These are phyloP conservation scores for Chamaenerion angustifolium DNA, from an alignment of 345 rosid species.

Conservation along the genomic window DNA sequence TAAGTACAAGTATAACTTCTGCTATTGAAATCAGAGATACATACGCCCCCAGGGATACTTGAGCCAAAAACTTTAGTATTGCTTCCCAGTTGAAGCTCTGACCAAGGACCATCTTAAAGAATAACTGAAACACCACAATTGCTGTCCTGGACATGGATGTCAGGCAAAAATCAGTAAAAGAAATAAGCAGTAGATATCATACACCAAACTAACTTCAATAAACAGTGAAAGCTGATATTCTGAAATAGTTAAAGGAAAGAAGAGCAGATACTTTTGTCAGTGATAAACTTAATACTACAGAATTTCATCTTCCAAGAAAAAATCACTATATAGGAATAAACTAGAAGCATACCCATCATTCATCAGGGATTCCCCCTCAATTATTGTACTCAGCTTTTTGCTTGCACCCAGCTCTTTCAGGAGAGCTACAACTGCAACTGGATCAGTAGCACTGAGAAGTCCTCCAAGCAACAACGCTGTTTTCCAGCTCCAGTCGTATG, in stretches of 20 bases:
- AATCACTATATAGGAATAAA: background rate
- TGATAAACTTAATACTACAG: background rate
- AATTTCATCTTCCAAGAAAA: constrained; percentile 3
- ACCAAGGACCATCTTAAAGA: constrained; percentile 75
- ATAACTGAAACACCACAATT: constrained; percentile 87
- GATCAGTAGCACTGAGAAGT: constrained; percentile 95
- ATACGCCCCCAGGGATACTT: constrained; percentile 87
- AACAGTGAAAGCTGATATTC: background rate
- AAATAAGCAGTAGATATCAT: constrained; percentile 1
- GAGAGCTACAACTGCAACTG: constrained; percentile 94
- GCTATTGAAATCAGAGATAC: constrained; percentile 22
- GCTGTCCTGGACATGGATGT: constrained; percentile 54
- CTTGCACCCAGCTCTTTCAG: constrained; percentile 96
- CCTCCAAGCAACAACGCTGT: constrained; percentile 90
- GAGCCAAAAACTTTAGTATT: constrained; percentile 50
- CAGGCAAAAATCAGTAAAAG: constrained; percentile 1
- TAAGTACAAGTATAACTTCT: no score
- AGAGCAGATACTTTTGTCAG: background rate
- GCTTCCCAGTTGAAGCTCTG: constrained; percentile 34
- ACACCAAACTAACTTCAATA: background rate
- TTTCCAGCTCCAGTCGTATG: constrained; percentile 89
- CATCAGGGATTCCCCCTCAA: constrained; percentile 98
- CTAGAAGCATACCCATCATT: constrained; percentile 68
- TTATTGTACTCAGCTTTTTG: constrained; percentile 81
- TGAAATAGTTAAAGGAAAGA: background rate